phyloP scores from a whole-genome alignment of 2,329 filamentous ascomycete species.

The Fusarium nygamai region DNA sequence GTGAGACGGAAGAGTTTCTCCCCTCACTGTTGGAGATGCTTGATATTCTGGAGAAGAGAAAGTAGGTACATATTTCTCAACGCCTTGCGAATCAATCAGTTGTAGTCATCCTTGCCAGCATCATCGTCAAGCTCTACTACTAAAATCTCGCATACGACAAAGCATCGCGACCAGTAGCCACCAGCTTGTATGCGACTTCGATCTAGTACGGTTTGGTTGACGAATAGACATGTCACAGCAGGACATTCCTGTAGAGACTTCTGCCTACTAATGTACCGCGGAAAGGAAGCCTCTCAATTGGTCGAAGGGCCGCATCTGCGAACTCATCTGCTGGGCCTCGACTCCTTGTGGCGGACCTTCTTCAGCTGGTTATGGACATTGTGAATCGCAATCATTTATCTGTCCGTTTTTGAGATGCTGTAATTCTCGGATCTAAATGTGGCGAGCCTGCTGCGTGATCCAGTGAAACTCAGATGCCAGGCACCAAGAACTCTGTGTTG shows the following conservation, averaged over 20 bases:
- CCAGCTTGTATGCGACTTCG: accelerated
- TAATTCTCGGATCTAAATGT: background rate
- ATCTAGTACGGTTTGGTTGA: background rate
- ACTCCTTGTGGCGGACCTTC: background rate
- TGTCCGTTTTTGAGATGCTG: too few relatives aligned
- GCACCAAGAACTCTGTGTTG: background rate
- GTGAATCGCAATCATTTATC: background rate
- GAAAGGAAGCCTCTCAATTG: background rate
- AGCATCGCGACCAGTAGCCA: background rate
- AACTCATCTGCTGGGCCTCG: background rate
- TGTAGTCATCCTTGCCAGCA: accelerated
- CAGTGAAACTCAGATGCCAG: background rate
- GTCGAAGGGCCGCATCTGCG: accelerated
- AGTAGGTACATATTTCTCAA: accelerated
- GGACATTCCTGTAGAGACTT: background rate
- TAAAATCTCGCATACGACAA: background rate
- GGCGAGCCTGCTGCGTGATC: background rate
- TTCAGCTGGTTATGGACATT: background rate
- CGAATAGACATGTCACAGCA: background rate
- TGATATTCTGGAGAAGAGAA: background rate
- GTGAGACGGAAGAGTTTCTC: constrained; percentile 1
- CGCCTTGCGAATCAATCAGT: accelerated
- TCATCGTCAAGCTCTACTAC: background rate
- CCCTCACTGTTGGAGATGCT: background rate
- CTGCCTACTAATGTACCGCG: background rate